Evolutionary conservation across 805 yeast genomes (phyloP), one percentile per base, ranked within the genome.

Genomic region (Teunomyces funiuensis): DNA sequence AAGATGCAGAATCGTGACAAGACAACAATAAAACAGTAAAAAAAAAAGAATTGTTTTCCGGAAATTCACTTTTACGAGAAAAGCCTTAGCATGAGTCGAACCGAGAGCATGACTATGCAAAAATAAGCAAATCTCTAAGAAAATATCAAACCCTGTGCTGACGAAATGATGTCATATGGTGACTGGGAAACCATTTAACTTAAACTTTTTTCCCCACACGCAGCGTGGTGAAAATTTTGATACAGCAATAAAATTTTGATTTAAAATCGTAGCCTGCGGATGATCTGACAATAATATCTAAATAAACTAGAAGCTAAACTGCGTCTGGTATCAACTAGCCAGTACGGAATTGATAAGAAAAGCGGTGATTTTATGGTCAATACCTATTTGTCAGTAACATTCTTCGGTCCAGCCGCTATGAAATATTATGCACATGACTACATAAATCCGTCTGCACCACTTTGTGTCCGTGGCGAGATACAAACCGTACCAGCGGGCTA

Each of bases 261-360:
- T 31, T 31, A 31, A 25, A 20, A 31, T 31, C 34, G 34, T 31
- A 31, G 34, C 19, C 19, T 14, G 14, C 18, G 19, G 19, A 31
- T 31, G 34, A 31, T 31, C 34, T 31, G 34, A 31, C 19, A 31
- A 31, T 31, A 16, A 31, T 25, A 20, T 31, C 18, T 17, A 28
- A 16, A 28, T 17, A 28, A 28, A n/a, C n/a, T 28, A 28, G 33
- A 16, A 28, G 19, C n/a, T n/a, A n/a, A n/a, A n/a, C n/a, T n/a
- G n/a, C n/a, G n/a, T n/a, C n/a, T n/a, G n/a, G n/a, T n/a, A n/a
- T n/a, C n/a, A n/a, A n/a, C n/a, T n/a, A n/a, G n/a, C n/a, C n/a
- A n/a, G n/a, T n/a, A n/a, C n/a, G n/a, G n/a, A n/a, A n/a, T n/a
- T n/a, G n/a, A n/a, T n/a, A n/a, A n/a, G n/a, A n/a, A n/a, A n/a